Base-by-base conservation (phyloP, 371 early-diverging fungal genomes). In the Antonospora locustae region DNA sequence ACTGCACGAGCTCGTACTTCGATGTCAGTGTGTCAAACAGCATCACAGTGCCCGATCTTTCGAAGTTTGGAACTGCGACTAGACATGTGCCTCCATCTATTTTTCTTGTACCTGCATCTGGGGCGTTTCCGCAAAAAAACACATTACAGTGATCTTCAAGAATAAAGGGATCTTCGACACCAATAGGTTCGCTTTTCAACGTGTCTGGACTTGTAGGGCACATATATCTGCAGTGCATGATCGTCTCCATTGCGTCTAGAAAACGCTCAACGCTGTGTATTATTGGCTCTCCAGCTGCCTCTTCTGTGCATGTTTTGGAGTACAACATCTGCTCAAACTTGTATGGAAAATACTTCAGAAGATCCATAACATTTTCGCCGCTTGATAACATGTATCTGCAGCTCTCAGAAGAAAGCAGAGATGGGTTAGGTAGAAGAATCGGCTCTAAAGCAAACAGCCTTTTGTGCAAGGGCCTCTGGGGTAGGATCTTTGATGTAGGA, bases 141-240 rank as follows among this genome's bases (percentile, higher is more conserved):
- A 44, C 57, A 30, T 61, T 44, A 19, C 22, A 28, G 12, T 6
- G 23, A 0, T 46, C 43, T 9, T 51, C 34, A 1, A 67, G 37
- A 47, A 67, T 40, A 58, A 67, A 58, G 14, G 50, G 46, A 23
- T 61, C 63, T n/a, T 32, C 24, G 1, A 30, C 59, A 0, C 11
- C 25, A 23, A 40, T 58, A 1, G 67, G 67, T 9, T 38, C 34
- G 14, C 19, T 48, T 25, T 23, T 7, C 2, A 67, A 1, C 9
- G 67, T 67, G 32, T 67, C 67, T 6, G 67, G 67, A 17, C 54
- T 58, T 22, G 34, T 58, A 11, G 67, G 67, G 24, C 47, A 28
- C 2, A 67, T 5, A 32, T 45, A 50, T 40, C 63, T 58, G 3
- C 12, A 20, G n/a, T 45, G 40, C 16, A 67, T 24, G n/a, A 67